Base-by-base conservation (phyloP, 306 rosid species). In the Gynostemma pentaphyllum region DNA sequence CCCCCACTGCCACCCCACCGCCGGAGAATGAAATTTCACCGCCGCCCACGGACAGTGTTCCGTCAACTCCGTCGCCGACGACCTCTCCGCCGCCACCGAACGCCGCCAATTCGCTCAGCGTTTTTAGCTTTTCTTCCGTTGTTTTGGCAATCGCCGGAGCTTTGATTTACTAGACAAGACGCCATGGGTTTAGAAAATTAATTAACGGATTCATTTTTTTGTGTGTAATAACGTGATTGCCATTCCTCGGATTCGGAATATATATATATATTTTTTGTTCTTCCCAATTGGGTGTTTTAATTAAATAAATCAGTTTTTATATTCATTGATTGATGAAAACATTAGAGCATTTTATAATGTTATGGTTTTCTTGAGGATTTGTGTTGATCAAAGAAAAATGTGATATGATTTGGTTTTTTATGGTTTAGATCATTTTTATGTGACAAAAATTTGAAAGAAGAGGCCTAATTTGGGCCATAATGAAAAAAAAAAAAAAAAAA, bases 61-160 rank as follows among this genome's bases (percentile, higher is more conserved):
- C 59, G 12, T 26, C 59, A 1, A 27, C 59, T 51, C 59, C 19
- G 18, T 9, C 56, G 34, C 16, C 56, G 4, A 24, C 34, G 5
- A 0, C 61, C 7, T 2, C 62, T 13, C 42, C 42, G 0, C 42
- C 42, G 23, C 62, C 41, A 13, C 62, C 42, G 7, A 55, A 30
- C 42, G 29, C 62, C 26, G 62, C 15, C 62, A 29, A n/a, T 37
- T 30, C 62, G 8, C 9, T 30, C 26, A n/a, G 26, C 62, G 62
- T 13, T 16, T 55, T 16, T 24, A 2, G 27, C 9, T 7, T 29
- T 3, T 6, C 30, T 24, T n/a, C 41, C 41, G 41, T 41, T 41
- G 62, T 72, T 27, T 30, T 67, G 67, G 9, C 69, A 69, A 5
- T 60, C 63, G 75, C 48, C 64, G 5, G 72, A 41, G 76, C 66